Evolutionary conservation across 768 basidiomycete species (phyloP).

Genomic region (Hirschioporus abietinus): DNA sequence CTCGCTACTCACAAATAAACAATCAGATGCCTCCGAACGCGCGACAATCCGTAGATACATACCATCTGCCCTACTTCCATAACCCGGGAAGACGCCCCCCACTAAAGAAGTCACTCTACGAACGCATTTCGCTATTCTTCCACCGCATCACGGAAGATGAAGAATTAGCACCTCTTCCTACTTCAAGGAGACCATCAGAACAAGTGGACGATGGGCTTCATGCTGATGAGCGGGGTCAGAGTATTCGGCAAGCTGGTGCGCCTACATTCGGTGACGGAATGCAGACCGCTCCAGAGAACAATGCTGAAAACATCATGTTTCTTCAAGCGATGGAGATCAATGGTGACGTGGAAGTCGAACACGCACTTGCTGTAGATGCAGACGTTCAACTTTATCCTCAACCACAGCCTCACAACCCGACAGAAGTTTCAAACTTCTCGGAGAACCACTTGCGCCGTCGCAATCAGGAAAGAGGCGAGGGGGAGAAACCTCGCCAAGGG

Average conservation of each 20-base stretch:
- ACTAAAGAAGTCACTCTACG: not conserved
- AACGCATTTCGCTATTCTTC: not conserved
- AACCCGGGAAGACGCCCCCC: not conserved
- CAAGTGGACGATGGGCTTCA: not conserved
- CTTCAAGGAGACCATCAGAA: not conserved
- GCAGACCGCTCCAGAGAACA: not conserved
- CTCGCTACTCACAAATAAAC: not conserved
- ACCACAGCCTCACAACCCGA: not conserved
- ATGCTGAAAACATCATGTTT: not conserved
- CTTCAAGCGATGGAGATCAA: not conserved
- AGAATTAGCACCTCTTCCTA: not conserved
- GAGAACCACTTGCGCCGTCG: not conserved
- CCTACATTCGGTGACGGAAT: not conserved
- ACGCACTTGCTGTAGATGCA: not conserved
- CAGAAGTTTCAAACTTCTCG: not conserved
- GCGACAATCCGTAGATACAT: not conserved
- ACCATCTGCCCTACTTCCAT: not conserved
- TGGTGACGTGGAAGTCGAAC: not conserved
- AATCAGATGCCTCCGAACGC: not conserved
- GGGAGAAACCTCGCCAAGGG: not conserved
- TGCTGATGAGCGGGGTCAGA: not conserved
- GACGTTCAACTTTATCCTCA: not conserved
- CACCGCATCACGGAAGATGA: not conserved
- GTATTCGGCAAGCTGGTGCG: not conserved
- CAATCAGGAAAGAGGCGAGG: not conserved